These are phyloP conservation scores for Arachnomyces sp. DNA, from an alignment of 2,329 filamentous ascomycete species.

Conservation along the genomic window DNA sequence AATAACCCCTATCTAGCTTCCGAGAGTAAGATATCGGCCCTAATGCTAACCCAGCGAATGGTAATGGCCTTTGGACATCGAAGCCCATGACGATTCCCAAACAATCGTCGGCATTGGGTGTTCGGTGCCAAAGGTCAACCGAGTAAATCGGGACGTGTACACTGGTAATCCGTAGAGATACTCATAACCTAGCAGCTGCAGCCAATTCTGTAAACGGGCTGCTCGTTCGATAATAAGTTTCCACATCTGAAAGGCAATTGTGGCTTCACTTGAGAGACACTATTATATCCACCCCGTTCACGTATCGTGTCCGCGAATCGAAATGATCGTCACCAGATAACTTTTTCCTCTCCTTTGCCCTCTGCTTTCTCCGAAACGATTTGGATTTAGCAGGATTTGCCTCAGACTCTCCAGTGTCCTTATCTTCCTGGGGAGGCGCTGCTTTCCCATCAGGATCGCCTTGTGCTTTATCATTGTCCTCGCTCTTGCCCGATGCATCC, in stretches of 20 bases:
- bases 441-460: slow-evolving; percentile 6
- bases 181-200: too few species aligned
- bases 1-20: too few species aligned
- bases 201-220: not conserved
- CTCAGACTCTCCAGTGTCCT: slow-evolving; percentile 4
- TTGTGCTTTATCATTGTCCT: slow-evolving; percentile 12
- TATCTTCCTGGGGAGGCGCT: not conserved
- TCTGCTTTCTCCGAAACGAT: slow-evolving; percentile 24
- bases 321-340: slow-evolving; percentile 24
- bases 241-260: not conserved
- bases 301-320: slow-evolving; percentile 38
- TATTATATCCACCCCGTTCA: slow-evolving; percentile 40
- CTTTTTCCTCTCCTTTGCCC: slow-evolving; percentile 7
- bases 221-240: not conserved
- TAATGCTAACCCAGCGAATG: too few species aligned
- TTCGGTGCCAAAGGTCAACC: too few species aligned
- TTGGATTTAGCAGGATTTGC: slow-evolving; percentile 10
- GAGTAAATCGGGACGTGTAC: too few species aligned
- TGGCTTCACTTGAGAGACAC: slow-evolving; percentile 32
- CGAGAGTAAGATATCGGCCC: too few species aligned
- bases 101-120: too few species aligned
- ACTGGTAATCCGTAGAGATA: too few species aligned
- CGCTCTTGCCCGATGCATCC: slow-evolving; percentile 14
- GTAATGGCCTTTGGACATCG: too few species aligned
- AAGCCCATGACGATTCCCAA: too few species aligned